Base-by-base conservation (phyloP, 129 eudicot species). In the Flaveria trinervia region DNA sequence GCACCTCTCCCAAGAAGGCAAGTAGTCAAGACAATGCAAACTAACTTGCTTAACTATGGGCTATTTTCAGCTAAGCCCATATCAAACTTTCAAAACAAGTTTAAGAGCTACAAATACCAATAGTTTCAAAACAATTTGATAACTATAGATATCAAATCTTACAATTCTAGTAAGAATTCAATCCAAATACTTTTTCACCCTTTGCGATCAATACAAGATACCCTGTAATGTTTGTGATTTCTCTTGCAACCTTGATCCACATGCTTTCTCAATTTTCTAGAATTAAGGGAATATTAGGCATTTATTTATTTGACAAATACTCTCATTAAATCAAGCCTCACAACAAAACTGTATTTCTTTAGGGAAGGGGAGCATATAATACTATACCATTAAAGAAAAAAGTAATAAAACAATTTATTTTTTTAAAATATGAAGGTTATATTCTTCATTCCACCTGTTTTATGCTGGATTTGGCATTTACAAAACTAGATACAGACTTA, bases 81-180 rank as follows among this genome's bases (percentile, higher is more conserved):
- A 12, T 62, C 68, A 30, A 62, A 62, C 10, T 15, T 62, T 62
- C 45, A 28, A 62, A 62, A 26, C 68, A 62, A 62, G 45, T 67
- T n/a, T 16, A 9, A 65, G 25, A 65, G 17, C 70, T 62, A 62
- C 20, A 65, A 33, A 9, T n/a, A 67, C 46, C 14, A 2, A 11
- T 5, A 39, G 4, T 67, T 41, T 67, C 33, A 28, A 51, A 52
- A 11, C 16, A 67, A 3, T 28, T 62, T 11, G 14, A 39, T 39
- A 41, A 18, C 16, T 17, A 20, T 5, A 28, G 17, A 17, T 3
- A 57, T 73, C 77, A 6, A 11, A 55, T 18, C 23, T 69, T 51
- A 36, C 26, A 16, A 7, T 12, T 51, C 39, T n/a, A 46, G 30
- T n/a, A 22, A 62, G 23, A 45, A 44, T 45, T 25, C 71, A 26